phyloP scores from a whole-genome alignment of 139 green algal species.

The Haematococcus lacustris region DNA sequence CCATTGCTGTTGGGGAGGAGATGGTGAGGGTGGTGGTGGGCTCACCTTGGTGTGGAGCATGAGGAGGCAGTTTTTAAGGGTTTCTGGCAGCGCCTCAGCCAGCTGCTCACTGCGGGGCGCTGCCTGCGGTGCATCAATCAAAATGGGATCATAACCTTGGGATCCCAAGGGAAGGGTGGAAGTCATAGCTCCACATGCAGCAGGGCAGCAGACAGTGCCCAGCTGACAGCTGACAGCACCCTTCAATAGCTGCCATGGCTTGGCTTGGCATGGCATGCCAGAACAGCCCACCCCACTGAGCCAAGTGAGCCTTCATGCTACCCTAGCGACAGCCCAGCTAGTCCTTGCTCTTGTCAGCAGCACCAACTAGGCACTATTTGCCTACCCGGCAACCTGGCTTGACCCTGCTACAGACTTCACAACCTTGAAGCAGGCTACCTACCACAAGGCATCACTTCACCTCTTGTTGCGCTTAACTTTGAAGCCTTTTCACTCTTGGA shows the following conservation, averaged over 20 bases:
- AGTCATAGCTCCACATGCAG: neutral
- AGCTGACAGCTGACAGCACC: neutral
- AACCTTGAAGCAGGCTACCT: too few relatives aligned
- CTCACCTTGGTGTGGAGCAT: slow-evolving; percentile 70
- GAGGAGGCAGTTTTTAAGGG: slow-evolving; percentile 93
- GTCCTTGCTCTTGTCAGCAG: too few relatives aligned
- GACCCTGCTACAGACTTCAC: too few relatives aligned
- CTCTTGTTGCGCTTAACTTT: neutral
- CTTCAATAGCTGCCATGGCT: too few relatives aligned
- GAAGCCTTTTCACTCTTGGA: neutral
- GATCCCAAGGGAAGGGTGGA: neutral
- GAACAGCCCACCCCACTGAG: neutral
- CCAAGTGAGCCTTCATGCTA: neutral
- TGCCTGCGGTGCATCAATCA: neutral
- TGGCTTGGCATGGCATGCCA: neutral
- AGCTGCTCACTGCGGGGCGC: slow-evolving; percentile 52
- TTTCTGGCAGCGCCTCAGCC: slow-evolving; percentile 79
- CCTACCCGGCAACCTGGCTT: too few relatives aligned
- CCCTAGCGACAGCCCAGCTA: too few relatives aligned
- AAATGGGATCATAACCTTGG: neutral
- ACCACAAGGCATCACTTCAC: neutral
- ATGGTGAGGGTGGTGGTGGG: too few relatives aligned
- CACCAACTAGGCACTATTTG: too few relatives aligned
- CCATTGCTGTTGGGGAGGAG: too few relatives aligned
- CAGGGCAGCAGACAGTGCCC: neutral